A percentile compares a stretch with the other conserved stretches of the same genome.
Evolutionary conservation across 352 stramenopile genomes (phyloP).

Genomic region (Bremia lactucae): DNA sequence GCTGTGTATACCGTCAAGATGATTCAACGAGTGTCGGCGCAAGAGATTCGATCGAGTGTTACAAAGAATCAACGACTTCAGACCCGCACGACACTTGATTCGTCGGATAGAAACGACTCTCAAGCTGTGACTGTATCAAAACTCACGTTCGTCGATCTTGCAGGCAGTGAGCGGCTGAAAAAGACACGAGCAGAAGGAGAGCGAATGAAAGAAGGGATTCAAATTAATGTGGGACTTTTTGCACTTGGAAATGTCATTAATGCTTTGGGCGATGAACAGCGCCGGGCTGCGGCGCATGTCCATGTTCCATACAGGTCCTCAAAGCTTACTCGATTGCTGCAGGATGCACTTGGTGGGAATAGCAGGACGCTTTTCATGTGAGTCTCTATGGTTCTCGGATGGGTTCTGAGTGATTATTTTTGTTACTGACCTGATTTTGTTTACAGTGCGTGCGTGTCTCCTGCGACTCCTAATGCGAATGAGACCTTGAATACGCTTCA

Average conservation of each 20-base stretch:
- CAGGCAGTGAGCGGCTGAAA: constrained; percentile 79
- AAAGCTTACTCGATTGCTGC: constrained; percentile 69
- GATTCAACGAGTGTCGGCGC: constrained; percentile 32
- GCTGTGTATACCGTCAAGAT: constrained; percentile 84
- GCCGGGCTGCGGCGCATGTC: constrained; percentile 27
- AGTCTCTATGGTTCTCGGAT: constrained; percentile 2
- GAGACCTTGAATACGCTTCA: constrained; percentile 81
- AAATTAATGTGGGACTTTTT: constrained; percentile 81
- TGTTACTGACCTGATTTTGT: constrained; percentile 1
- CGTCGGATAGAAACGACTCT: constrained; percentile 1
- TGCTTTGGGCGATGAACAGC: constrained; percentile 64
- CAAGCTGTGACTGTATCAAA: constrained; percentile 53
- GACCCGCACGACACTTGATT: not conserved
- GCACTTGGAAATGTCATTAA: constrained; percentile 85
- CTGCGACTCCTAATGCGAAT: constrained; percentile 47
- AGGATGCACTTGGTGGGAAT: constrained; percentile 83
- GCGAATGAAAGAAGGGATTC: constrained; percentile 84
- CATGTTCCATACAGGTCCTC: constrained; percentile 77
- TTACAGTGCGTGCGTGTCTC: constrained; percentile 74
- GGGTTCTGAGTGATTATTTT: not conserved
- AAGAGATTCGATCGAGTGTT: too few species aligned
- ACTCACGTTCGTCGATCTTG: constrained; percentile 82
- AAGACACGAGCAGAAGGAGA: constrained; percentile 74
- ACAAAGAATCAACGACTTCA: too few species aligned
- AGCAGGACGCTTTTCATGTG: constrained; percentile 85